A percentile compares a stretch with the other conserved stretches of the same genome.
These are phyloP conservation scores for Citrullus amarus DNA, from an alignment of 306 rosid genomes.

Conservation along the genomic window DNA sequence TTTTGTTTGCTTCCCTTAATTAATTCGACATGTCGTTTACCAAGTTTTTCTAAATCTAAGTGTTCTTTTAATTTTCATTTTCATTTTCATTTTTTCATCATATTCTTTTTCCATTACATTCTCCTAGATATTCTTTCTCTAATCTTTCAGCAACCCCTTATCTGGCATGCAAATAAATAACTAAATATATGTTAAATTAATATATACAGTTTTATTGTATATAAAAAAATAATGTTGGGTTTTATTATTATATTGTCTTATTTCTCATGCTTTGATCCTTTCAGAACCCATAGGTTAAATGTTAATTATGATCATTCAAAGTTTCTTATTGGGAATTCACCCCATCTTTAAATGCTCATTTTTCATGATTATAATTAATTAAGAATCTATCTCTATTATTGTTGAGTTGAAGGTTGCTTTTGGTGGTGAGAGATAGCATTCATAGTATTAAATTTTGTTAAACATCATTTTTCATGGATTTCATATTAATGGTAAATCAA, in stretches of 20 bases:
- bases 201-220: too few relatives aligned
- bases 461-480: too few relatives aligned
- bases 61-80: not conserved
- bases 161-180: slow-evolving; percentile 15
- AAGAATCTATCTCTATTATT: not conserved
- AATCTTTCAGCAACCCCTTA: slow-evolving; percentile 29
- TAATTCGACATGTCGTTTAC: slow-evolving; percentile 12
- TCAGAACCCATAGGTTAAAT: not conserved
- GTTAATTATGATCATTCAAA: not conserved
- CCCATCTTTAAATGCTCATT: not conserved
- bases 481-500: too few relatives aligned
- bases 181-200: not conserved
- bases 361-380: not conserved
- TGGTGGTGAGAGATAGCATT: too few relatives aligned
- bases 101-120: slow-evolving; percentile 13
- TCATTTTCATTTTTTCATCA: not conserved
- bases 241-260: not conserved
- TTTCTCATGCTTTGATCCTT: not conserved
- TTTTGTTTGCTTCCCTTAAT: slow-evolving; percentile 42
- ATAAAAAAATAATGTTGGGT: not conserved
- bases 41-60: slow-evolving; percentile 23
- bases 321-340: not conserved
- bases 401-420: too few relatives aligned
- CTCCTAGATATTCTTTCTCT: slow-evolving; percentile 32
- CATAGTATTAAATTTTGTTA: too few relatives aligned